Percentiles rank a stretch among this genome's conserved stretches.
These are phyloP conservation scores for Cinnamomum chago DNA, from an alignment of 164 flowering plant genomes.

Conservation along the genomic window DNA sequence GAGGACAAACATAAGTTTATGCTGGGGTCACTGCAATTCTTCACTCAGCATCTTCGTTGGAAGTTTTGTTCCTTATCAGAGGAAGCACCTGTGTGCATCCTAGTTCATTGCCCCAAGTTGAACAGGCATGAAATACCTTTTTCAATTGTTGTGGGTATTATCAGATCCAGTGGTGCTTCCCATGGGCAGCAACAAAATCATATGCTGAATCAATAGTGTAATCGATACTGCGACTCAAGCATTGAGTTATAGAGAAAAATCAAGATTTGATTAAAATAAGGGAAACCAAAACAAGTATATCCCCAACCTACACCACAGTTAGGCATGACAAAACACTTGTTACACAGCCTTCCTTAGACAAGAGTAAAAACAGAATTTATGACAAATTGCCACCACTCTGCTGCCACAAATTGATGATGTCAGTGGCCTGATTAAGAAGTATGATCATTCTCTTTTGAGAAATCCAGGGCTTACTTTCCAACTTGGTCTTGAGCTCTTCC, in stretches of 20 bases:
- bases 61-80: too few relatives aligned
- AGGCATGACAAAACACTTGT: neutral
- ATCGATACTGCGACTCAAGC: neutral
- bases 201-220: too few relatives aligned
- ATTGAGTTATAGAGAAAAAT: neutral
- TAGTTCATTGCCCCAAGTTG: too few relatives aligned
- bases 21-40: too few relatives aligned
- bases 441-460: constrained; percentile 81
- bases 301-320: neutral
- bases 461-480: constrained; percentile 95
- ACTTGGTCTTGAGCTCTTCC: constrained; percentile 76
- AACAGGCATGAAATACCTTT: too few relatives aligned
- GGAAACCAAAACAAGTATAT: neutral
- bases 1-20: too few relatives aligned
- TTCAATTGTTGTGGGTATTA: too few relatives aligned
- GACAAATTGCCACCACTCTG: constrained; percentile 69
- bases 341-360: neutral
- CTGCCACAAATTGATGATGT: constrained; percentile 94
- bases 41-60: too few relatives aligned
- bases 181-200: too few relatives aligned
- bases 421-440: constrained; percentile 96
- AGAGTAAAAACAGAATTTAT: constrained; percentile 6
- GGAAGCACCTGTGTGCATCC: too few relatives aligned
- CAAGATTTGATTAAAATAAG: too few relatives aligned
- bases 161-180: too few relatives aligned